Conservation (phyloP, 2,329 filamentous ascomycete genomes). For the Fusarium lateritium region DNA sequence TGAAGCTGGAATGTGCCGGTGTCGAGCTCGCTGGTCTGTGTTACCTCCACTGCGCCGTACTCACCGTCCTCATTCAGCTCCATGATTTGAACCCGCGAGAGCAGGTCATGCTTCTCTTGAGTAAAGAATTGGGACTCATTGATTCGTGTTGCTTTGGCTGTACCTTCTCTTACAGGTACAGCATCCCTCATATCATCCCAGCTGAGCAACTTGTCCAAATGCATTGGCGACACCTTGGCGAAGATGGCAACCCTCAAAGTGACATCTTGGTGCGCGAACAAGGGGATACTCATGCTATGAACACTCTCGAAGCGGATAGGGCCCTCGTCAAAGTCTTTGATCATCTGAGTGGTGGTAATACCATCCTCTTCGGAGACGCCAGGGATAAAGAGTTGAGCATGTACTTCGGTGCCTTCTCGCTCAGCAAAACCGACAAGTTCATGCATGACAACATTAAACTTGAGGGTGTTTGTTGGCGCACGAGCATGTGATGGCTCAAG, state of each 20-base stretch:
- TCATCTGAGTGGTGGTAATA: constrained; percentile 95
- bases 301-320: constrained; percentile 96
- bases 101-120: constrained; percentile 94
- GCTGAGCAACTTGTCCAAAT: constrained; percentile 95
- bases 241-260: constrained; percentile 91
- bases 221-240: constrained; percentile 90
- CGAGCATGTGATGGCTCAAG: constrained; percentile 94
- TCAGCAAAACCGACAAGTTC: constrained; percentile 96
- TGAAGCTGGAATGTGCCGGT: constrained; percentile 94
- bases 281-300: constrained; percentile 95
- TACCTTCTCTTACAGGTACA: constrained; percentile 67
- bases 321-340: constrained; percentile 92
- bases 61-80: constrained; percentile 93
- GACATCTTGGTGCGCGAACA: constrained; percentile 78
- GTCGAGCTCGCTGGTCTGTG: constrained; percentile 87
- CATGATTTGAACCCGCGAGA: constrained; percentile 88
- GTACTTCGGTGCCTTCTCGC: constrained; percentile 93
- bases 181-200: constrained; percentile 98
- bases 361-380: constrained; percentile 91
- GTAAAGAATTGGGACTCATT: constrained; percentile 93
- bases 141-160: constrained; percentile 75
- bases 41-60: constrained; percentile 92
- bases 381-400: constrained; percentile 96
- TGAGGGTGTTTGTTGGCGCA: constrained; percentile 91
- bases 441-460: constrained; percentile 99